phyloP scores from a whole-genome alignment of 176 grass and related monocot species.

The Raddia distichophylla region DNA sequence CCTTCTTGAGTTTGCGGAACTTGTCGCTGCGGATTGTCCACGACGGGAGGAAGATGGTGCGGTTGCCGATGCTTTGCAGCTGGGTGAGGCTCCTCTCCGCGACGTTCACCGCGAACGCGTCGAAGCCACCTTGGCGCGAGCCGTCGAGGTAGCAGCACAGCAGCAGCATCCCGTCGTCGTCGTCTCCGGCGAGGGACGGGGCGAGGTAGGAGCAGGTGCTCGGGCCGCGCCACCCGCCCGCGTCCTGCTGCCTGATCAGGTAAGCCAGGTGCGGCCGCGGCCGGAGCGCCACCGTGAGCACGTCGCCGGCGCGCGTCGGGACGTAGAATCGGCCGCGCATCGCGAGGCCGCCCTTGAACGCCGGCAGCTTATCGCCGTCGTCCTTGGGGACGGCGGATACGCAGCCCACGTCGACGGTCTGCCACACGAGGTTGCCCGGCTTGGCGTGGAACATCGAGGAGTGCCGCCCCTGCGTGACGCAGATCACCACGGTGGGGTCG shows the following conservation, averaged over 20 bases:
- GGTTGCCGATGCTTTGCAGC: neutral
- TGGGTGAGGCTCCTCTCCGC: neutral
- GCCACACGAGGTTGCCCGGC: neutral
- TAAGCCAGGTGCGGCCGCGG: constrained; percentile 15
- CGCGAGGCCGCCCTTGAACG: neutral
- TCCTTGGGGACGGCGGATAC: neutral
- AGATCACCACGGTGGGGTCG: neutral
- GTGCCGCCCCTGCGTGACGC: neutral
- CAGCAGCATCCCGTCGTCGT: neutral
- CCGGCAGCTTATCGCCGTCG: too few species aligned
- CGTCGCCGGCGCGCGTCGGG: neutral
- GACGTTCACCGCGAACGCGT: neutral
- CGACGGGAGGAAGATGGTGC: neutral
- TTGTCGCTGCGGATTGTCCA: neutral
- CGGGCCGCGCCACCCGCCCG: too few species aligned
- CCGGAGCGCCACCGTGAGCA: constrained; percentile 8
- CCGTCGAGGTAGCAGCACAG: neutral
- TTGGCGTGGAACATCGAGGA: neutral
- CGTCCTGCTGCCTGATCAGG: neutral
- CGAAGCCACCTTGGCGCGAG: too few species aligned
- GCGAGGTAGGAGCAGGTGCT: neutral
- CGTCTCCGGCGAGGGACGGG: neutral
- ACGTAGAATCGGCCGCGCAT: neutral
- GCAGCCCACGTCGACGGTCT: too few species aligned
- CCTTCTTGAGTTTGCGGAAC: neutral